Conservation (phyloP, 2,329 filamentous ascomycete genomes). For the Aspergillus clavatus region DNA sequence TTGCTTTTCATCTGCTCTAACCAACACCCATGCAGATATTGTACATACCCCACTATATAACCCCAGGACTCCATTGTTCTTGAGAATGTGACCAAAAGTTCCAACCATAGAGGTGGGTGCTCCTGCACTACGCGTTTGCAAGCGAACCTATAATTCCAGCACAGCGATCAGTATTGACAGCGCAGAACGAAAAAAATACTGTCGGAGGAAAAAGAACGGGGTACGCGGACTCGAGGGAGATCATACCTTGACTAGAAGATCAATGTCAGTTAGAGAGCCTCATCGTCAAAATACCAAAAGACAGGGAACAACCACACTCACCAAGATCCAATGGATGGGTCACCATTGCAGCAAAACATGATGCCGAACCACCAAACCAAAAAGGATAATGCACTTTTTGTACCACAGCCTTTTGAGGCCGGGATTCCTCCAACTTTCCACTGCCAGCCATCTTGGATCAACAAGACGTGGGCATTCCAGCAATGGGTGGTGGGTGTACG, state of each 20-base stretch:
- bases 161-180: conserved; percentile 13
- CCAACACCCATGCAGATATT: conserved; percentile 2
- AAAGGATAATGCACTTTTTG: conserved; percentile 63
- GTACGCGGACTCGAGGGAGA: background rate
- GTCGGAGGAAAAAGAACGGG: background rate
- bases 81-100: conserved; percentile 78
- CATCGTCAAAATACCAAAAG: background rate
- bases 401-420: conserved; percentile 19
- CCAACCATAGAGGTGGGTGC: conserved; percentile 75
- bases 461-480: conserved; percentile 19
- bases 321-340: conserved; percentile 91
- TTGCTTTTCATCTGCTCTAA: conserved; percentile 1
- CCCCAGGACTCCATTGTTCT: conserved; percentile 68
- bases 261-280: conserved; percentile 17
- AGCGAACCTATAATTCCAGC: conserved; percentile 59
- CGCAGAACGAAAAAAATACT: conserved; percentile 1
- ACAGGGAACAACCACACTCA: conserved; percentile 45
- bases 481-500: conserved; percentile 11
- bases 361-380: conserved; percentile 96
- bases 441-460: conserved; percentile 32
- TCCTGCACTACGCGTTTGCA: conserved; percentile 76
- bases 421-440: conserved; percentile 29
- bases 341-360: conserved; percentile 82
- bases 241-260: conserved; percentile 52
- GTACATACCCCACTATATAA: conserved; percentile 72